Conservation (phyloP, 345 rosid species). For the Citrus glauca region DNA sequence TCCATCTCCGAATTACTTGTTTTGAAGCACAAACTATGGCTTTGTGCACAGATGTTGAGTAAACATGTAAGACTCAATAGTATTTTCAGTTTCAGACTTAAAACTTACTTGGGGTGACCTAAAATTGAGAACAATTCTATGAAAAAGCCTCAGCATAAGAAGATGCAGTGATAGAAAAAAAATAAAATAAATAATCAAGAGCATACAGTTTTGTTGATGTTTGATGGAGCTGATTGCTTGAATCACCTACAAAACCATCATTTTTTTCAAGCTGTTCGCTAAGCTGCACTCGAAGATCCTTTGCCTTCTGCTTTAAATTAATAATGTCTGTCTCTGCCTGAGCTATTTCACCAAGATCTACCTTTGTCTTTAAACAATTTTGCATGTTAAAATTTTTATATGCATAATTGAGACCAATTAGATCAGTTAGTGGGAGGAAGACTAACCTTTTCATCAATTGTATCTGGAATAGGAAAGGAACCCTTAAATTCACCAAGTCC, state of each 20-base stretch:
- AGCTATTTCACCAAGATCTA: slow-evolving; percentile 60
- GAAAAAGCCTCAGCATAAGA: background rate
- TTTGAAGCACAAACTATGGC: background rate
- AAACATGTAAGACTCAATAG: background rate
- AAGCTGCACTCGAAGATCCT: slow-evolving; percentile 54
- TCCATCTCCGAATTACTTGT: background rate
- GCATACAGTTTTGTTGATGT: slow-evolving; percentile 42
- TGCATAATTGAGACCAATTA: slow-evolving; percentile 13
- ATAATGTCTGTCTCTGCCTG: slow-evolving; percentile 55
- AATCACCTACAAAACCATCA: slow-evolving; percentile 34
- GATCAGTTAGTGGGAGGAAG: slow-evolving; percentile 4
- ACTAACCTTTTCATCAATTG: slow-evolving; percentile 60
- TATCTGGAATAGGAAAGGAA: slow-evolving; percentile 29
- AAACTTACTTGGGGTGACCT: background rate
- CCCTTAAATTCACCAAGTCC: slow-evolving; percentile 47
- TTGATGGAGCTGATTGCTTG: slow-evolving; percentile 24
- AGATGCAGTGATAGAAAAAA: background rate
- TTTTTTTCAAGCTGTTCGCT: slow-evolving; percentile 38
- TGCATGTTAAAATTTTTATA: slow-evolving; percentile 20
- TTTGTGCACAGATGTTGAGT: background rate
- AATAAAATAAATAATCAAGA: background rate
- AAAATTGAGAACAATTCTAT: background rate
- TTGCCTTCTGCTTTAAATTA: slow-evolving; percentile 56
- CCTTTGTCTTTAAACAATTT: slow-evolving; percentile 46
- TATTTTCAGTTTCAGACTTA: background rate